Evolutionary conservation across 768 basidiomycete species (phyloP), one percentile per base, ranked within the genome.

Genomic region (Leccinellum luteum): DNA sequence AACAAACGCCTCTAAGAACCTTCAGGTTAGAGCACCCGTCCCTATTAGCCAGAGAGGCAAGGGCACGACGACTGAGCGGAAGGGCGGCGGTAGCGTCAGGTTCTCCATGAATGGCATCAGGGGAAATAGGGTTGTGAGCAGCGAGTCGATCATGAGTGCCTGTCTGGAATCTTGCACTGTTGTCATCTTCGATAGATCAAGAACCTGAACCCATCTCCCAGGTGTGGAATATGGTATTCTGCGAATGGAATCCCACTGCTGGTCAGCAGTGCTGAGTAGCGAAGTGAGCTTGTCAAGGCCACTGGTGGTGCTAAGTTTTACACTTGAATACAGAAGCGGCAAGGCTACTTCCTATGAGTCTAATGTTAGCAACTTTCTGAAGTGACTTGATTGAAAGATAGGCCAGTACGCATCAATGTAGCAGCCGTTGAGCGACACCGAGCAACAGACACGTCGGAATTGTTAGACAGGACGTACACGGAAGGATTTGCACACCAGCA

Each of bases 161-260:
- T 86, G 79, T 35, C 55, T 63, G 9, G 77, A 71, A 61, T 78
- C 75, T 25, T 80, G 74, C 48, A 65, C 67, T 63, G 75, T 77
- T 45, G 69, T 62, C 32, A 90, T 63, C 21, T 73, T 70, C 5
- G 89, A 85, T 6, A 97, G 74, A 70, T 96, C 88, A 23, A 97
- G 77, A 10, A 69, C 71, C 57, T 86, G 87, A 1, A 96, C 84
- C 89, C 92, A 95, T 67, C 94, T 81, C 28, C 94, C 94, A 2
- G 94, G 94, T 0, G 88, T 81, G 4, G 92, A 94, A 65, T 88
- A 90, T 0, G 90, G 90, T 62, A 90, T 92, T 51, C 94, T 82
- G 52, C 90, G 84, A 56, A 96, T 85, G 45, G 91, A 90, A 65
- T 94, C 92, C 94, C 94, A 96, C 66, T 81, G 82, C 63, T 83